Percentiles rank a stretch among this genome's conserved stretches.
Conservation (phyloP, 2,329 filamentous ascomycete genomes). For the Sporothrix schenckii region DNA sequence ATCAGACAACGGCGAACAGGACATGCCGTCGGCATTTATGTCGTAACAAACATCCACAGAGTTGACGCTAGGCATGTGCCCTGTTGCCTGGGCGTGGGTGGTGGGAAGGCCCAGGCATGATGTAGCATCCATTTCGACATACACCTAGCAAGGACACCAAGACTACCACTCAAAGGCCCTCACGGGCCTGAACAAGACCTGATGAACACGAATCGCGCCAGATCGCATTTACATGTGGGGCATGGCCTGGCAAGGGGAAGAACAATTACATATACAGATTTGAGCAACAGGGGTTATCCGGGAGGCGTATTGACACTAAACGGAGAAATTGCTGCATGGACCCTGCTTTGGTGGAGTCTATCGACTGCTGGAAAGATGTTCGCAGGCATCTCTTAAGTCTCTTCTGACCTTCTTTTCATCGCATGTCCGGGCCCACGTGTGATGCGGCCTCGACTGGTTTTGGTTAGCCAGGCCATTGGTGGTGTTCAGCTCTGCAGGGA, state of each 20-base stretch:
- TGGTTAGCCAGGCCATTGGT: conserved; percentile 12
- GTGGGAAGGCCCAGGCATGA: conserved; percentile 10
- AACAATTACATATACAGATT: conserved; percentile 16
- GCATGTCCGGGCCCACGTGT: conserved; percentile 26
- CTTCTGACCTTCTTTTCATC: neutral
- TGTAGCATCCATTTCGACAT: conserved; percentile 17
- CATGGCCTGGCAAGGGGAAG: conserved; percentile 4
- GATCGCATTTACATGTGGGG: conserved; percentile 26
- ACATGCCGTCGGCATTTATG: conserved; percentile 7
- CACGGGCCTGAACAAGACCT: neutral
- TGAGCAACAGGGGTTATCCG: conserved; percentile 20
- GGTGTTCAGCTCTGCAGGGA: conserved; percentile 29
- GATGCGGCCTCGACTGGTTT: conserved; percentile 12
- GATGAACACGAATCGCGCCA: conserved; percentile 22
- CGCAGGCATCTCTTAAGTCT: neutral
- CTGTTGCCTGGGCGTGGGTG: conserved; percentile 8
- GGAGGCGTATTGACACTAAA: neutral
- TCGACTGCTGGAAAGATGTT: neutral
- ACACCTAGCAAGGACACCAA: neutral
- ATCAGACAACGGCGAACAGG: neutral
- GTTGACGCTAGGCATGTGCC: neutral
- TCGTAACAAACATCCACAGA: conserved; percentile 5
- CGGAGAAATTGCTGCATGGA: neutral
- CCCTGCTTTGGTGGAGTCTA: neutral
- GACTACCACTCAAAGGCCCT: neutral